Conservation (phyloP, 2,329 filamentous ascomycete genomes). For the Sarocladium oryzae region DNA sequence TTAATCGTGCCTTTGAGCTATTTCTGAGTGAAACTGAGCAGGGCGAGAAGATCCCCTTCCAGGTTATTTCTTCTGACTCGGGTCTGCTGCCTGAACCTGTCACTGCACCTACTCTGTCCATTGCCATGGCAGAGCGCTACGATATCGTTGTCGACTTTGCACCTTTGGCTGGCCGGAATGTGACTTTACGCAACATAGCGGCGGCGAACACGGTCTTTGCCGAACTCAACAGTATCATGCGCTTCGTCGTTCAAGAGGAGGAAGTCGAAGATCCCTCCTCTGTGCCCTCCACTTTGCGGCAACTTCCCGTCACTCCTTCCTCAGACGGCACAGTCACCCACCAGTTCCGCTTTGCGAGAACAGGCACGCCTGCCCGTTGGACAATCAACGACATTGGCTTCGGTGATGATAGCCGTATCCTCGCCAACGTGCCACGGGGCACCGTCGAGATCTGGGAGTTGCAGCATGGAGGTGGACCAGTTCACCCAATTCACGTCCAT, state of each 20-base stretch:
- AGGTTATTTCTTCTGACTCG: constrained; percentile 40
- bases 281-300: background rate
- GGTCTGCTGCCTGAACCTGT: constrained; percentile 43
- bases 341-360: constrained; percentile 22
- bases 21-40: background rate
- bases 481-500: constrained; percentile 46
- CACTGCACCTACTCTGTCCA: constrained; percentile 28
- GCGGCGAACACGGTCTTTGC: constrained; percentile 15
- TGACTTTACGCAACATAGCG: constrained; percentile 29
- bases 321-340: constrained; percentile 54
- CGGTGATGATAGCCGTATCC: constrained; percentile 25
- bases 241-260: constrained; percentile 1
- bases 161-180: constrained; percentile 38
- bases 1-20: background rate
- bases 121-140: constrained; percentile 51
- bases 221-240: constrained; percentile 3
- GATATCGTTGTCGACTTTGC: constrained; percentile 53
- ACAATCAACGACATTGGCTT: constrained; percentile 4
- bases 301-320: constrained; percentile 38
- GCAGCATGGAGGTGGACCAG: constrained; percentile 35
- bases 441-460: constrained; percentile 36
- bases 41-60: background rate
- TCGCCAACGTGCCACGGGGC: constrained; percentile 33
- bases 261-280: background rate
- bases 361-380: constrained; percentile 23